Evolutionary conservation across 108 stramenopile genomes (phyloP), one percentile per base, ranked within the genome.

Genomic region (Mediolabrus comicus): DNA sequence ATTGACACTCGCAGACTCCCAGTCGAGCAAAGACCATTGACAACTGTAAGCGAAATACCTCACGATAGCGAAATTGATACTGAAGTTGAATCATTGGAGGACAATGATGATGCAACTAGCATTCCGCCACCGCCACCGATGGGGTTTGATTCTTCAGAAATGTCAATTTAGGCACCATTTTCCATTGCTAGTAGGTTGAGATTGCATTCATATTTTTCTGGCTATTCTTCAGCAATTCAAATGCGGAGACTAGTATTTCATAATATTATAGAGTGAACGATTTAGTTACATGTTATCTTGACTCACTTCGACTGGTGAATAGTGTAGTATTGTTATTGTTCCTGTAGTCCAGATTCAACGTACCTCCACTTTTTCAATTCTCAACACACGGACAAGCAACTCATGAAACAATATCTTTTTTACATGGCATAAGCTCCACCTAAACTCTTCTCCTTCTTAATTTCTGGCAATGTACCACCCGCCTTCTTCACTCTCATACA

Each of bases 381-480:
- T n/a, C n/a, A n/a, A n/a, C n/a, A n/a, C n/a, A n/a, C n/a, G n/a
- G n/a, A n/a, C n/a, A n/a, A n/a, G n/a, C n/a, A n/a, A n/a, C n/a
- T n/a, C n/a, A n/a, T n/a, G n/a, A n/a, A n/a, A n/a, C n/a, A n/a
- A n/a, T n/a, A n/a, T n/a, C n/a, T 38, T 22, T 24, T 29, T 78
- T 85, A 90, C 83, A 87, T 90, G 24, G 88, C 88, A 73, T 90
- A 90, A 26, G 88, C 88, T 12, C 88, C 88, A 4, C 88, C 89
- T 11, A 90, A 65, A 61, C 65, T 61, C 53, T 81, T 83, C 26
- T 77, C 80, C 68, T 84, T 82, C 27, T 71, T 76, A 3, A 39
- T 57, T 10, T 68, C 67, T 10, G 74, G 69, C 14, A 83, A 31
- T 17, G 52, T 57, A 1, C 86, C 86, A 17, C 87, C 86, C 0